These are phyloP conservation scores for Macaranga tanarius DNA, from an alignment of 441 rosid genomes.

Conservation along the genomic window DNA sequence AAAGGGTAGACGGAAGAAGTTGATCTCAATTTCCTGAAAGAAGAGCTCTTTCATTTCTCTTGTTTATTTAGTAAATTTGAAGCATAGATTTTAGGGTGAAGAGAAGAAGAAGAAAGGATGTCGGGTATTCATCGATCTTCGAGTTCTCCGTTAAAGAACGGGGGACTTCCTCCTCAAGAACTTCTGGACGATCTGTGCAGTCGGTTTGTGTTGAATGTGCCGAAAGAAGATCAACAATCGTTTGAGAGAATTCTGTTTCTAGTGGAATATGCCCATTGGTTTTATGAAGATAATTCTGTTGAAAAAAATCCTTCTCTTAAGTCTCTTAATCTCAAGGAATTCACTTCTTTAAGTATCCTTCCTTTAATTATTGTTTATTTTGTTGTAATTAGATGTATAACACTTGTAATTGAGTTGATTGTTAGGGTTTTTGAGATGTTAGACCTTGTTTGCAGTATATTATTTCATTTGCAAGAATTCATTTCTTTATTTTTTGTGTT, in stretches of 20 bases:
- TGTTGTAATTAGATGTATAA: too few species aligned
- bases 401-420: too few species aligned
- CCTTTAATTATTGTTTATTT: not conserved
- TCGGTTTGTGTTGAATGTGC: conserved; percentile 95
- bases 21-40: not conserved
- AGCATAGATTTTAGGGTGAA: not conserved
- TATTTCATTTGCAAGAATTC: not conserved
- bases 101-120: conserved; percentile 36
- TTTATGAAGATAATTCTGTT: conserved; percentile 92
- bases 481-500: not conserved
- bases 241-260: conserved; percentile 93
- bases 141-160: conserved; percentile 67
- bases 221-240: conserved; percentile 94
- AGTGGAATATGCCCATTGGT: conserved; percentile 97
- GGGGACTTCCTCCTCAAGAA: conserved; percentile 85
- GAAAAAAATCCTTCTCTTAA: conserved; percentile 84
- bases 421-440: too few species aligned
- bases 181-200: conserved; percentile 99
- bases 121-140: conserved; percentile 68
- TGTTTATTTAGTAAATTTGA: too few species aligned
- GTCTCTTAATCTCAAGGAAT: conserved; percentile 84
- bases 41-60: conserved; percentile 11
- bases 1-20: too few species aligned
- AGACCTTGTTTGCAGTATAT: too few species aligned
- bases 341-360: conserved; percentile 87